A percentile compares a stretch with the other conserved stretches of the same genome.
Evolutionary conservation across 371 early-diverging fungal species (phyloP).

Genomic region (Mortierella polycephala): DNA sequence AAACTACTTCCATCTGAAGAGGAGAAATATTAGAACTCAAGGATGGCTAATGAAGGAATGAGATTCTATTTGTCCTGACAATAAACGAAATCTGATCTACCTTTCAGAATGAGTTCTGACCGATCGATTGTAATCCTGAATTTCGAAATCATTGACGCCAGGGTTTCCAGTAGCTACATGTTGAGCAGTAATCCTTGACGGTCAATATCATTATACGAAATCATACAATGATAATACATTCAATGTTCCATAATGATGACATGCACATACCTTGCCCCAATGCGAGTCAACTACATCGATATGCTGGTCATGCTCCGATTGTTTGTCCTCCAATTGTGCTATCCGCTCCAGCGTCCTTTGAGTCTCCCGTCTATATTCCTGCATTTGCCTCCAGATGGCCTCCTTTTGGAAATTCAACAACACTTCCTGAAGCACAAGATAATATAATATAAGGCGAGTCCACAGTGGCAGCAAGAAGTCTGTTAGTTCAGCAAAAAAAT

Average conservation of each 20-base stretch:
- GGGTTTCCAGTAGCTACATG: constrained; percentile 39
- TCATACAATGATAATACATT: not conserved
- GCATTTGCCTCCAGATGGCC: constrained; percentile 83
- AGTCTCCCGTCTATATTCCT: constrained; percentile 77
- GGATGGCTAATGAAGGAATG: not conserved
- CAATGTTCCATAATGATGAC: not conserved
- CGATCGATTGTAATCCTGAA: constrained; percentile 9
- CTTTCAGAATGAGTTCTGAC: constrained; percentile 7
- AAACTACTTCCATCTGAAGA: constrained; percentile 19
- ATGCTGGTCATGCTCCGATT: constrained; percentile 34
- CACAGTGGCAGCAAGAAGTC: no score
- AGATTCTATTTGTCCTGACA: not conserved
- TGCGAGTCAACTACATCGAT: constrained; percentile 29
- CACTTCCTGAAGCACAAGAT: constrained; percentile 23
- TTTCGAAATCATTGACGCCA: constrained; percentile 25
- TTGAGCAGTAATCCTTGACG: not conserved
- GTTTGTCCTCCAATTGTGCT: constrained; percentile 54
- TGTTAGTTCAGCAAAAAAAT: no score
- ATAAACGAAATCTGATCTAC: constrained; percentile 5
- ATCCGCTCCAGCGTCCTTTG: constrained; percentile 56
- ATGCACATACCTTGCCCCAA: constrained; percentile 51
- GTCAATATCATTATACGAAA: not conserved
- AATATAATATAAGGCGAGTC: not conserved
- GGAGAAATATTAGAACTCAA: not conserved
- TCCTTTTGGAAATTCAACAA: constrained; percentile 76